Percentiles rank a stretch among this genome's conserved stretches.
Conservation (phyloP, 345 rosid species). For the Ailanthus altissimus region DNA sequence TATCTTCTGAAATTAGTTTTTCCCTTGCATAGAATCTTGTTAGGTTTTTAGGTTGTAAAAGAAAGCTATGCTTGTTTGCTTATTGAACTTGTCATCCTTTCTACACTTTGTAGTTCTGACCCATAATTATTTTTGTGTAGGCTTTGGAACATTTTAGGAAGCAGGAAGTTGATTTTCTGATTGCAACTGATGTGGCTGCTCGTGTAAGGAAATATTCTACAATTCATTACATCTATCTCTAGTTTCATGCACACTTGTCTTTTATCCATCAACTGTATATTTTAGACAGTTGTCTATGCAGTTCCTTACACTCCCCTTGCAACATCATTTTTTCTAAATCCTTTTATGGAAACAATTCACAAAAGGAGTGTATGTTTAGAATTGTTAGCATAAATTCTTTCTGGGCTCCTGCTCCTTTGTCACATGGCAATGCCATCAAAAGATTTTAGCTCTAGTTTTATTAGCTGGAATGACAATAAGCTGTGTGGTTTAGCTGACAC, state of each 20-base stretch:
- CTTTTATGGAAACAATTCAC: background rate
- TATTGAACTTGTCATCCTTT: constrained; percentile 6
- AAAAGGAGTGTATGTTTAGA: background rate
- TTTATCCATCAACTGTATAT: constrained; percentile 4
- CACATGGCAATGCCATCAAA: background rate
- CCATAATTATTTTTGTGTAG: constrained; percentile 40
- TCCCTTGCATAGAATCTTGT: background rate
- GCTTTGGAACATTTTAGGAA: constrained; percentile 92
- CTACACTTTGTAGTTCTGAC: constrained; percentile 16
- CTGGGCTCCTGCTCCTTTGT: background rate
- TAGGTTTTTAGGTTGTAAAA: background rate
- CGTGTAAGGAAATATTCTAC: constrained; percentile 58
- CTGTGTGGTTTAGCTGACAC: constrained; percentile 13
- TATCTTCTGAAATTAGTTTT: background rate
- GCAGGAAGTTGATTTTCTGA: constrained; percentile 87
- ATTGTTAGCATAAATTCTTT: background rate
- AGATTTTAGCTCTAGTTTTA: background rate
- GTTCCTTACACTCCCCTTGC: background rate
- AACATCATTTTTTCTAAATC: background rate
- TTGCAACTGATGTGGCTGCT: constrained; percentile 97
- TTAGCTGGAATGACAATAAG: background rate
- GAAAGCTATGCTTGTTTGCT: constrained; percentile 7
- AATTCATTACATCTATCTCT: background rate
- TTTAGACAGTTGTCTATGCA: background rate
- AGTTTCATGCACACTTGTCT: background rate